Conservation (phyloP, 208 protist species). For the Trypanosoma avium region DNA sequence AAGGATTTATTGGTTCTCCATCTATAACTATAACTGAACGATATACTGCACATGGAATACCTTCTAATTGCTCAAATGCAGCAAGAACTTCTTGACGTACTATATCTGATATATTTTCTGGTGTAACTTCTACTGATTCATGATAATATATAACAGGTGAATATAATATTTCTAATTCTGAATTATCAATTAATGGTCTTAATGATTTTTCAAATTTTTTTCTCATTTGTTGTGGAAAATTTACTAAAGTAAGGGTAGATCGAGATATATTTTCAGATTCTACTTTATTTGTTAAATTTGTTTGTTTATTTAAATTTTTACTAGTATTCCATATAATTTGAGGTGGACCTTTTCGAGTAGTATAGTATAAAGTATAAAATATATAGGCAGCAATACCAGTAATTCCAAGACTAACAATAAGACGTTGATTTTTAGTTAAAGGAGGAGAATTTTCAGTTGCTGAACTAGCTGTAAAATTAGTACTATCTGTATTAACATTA, state of each 20-base stretch:
- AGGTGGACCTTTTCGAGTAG: slow-evolving; percentile 20
- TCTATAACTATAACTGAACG: slow-evolving; percentile 44
- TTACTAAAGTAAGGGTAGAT: slow-evolving; percentile 49
- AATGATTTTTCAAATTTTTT: slow-evolving; percentile 25
- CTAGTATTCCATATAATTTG: slow-evolving; percentile 41
- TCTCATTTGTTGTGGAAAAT: slow-evolving; percentile 40
- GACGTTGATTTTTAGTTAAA: not conserved
- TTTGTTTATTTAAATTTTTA: not conserved
- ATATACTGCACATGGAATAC: slow-evolving; percentile 41
- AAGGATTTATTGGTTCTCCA: slow-evolving; percentile 42
- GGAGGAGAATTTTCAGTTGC: not conserved
- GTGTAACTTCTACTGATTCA: slow-evolving; percentile 37
- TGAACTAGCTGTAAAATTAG: not conserved
- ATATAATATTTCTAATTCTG: slow-evolving; percentile 36
- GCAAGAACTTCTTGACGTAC: slow-evolving; percentile 43
- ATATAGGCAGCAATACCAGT: slow-evolving; percentile 22
- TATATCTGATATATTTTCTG: slow-evolving; percentile 29
- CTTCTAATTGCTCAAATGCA: slow-evolving; percentile 42
- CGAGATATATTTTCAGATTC: not conserved
- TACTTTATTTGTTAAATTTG: not conserved
- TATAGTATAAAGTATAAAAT: slow-evolving; percentile 34
- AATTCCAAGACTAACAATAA: slow-evolving; percentile 39
- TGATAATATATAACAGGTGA: slow-evolving; percentile 64
- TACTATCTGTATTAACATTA: not conserved
- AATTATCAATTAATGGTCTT: slow-evolving; percentile 26